phyloP scores from a whole-genome alignment of 257 asterid genomes.

The Penstemon barbatus region DNA sequence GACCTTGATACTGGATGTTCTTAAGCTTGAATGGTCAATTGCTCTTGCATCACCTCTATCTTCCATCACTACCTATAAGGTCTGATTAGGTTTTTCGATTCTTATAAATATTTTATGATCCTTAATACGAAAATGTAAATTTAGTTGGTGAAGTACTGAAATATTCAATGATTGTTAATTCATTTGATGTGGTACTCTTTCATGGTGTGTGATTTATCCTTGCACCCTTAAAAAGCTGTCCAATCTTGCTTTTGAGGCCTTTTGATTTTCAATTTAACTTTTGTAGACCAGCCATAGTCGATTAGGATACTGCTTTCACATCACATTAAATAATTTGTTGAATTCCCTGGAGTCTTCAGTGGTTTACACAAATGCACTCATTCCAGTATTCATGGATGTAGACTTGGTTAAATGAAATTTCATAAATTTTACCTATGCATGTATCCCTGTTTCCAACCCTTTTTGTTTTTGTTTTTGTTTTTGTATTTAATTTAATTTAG shows the following conservation, averaged over 20 bases:
- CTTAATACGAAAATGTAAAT: conserved; percentile 1
- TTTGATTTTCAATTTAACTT: not conserved
- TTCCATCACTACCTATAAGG: conserved; percentile 89
- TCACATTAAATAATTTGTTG: not conserved
- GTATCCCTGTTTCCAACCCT: not conserved
- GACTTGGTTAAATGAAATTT: conserved; percentile 19
- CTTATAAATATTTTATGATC: conserved; percentile 16
- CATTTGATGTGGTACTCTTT: not conserved
- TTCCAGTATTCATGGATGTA: conserved; percentile 7
- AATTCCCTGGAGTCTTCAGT: conserved; percentile 10
- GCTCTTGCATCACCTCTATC: conserved; percentile 77
- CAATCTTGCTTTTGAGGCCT: not conserved
- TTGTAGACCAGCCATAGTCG: not conserved
- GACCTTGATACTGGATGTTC: conserved; percentile 80
- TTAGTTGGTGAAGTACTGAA: conserved; percentile 1
- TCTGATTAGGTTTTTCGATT: conserved; percentile 32
- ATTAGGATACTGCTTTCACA: not conserved
- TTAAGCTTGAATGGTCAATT: conserved; percentile 89
- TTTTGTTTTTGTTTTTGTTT: too few species aligned
- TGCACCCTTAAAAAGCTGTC: not conserved
- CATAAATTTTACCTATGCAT: not conserved
- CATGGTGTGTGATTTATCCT: not conserved
- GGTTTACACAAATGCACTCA: not conserved
- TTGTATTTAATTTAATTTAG: too few species aligned
- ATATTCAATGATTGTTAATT: not conserved